phyloP scores from a whole-genome alignment of 331 rosid species.

The Erythrophleum ivorense region DNA sequence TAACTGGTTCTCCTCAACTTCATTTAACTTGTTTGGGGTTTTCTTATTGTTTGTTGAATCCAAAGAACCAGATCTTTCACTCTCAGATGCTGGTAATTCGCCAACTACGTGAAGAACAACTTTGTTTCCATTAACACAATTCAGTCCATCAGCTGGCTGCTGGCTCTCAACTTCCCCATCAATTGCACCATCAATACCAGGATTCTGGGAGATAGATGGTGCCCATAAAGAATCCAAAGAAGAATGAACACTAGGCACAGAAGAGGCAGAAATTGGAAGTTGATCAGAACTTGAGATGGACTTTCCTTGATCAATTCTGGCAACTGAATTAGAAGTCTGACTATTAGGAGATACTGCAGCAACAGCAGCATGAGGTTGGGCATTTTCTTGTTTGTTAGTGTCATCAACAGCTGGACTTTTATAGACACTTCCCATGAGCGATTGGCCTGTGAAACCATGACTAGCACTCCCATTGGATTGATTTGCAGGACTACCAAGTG shows the following conservation, averaged over 20 bases:
- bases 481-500: slow-evolving; percentile 44
- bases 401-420: slow-evolving; percentile 45
- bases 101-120: slow-evolving; percentile 33
- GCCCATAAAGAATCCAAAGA: slow-evolving; percentile 55
- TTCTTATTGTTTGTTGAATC: slow-evolving; percentile 37
- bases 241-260: slow-evolving; percentile 40
- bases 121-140: slow-evolving; percentile 46
- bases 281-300: slow-evolving; percentile 46
- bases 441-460: slow-evolving; percentile 42
- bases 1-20: slow-evolving; percentile 41
- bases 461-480: slow-evolving; percentile 29
- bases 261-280: slow-evolving; percentile 43
- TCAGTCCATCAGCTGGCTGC: slow-evolving; percentile 44
- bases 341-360: slow-evolving; percentile 42
- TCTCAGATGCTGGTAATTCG: slow-evolving; percentile 50
- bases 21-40: slow-evolving; percentile 41
- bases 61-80: slow-evolving; percentile 40
- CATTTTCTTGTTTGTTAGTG: slow-evolving; percentile 42
- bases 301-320: slow-evolving; percentile 48
- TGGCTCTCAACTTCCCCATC: slow-evolving; percentile 48
- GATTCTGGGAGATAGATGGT: slow-evolving; percentile 40
- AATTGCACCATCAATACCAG: slow-evolving; percentile 39
- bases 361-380: slow-evolving; percentile 45
- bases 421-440: slow-evolving; percentile 38
- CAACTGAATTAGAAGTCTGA: slow-evolving; percentile 40